Evolutionary conservation across 176 grass and related monocot genomes (phyloP).

Genomic region (Triticum urartu): DNA sequence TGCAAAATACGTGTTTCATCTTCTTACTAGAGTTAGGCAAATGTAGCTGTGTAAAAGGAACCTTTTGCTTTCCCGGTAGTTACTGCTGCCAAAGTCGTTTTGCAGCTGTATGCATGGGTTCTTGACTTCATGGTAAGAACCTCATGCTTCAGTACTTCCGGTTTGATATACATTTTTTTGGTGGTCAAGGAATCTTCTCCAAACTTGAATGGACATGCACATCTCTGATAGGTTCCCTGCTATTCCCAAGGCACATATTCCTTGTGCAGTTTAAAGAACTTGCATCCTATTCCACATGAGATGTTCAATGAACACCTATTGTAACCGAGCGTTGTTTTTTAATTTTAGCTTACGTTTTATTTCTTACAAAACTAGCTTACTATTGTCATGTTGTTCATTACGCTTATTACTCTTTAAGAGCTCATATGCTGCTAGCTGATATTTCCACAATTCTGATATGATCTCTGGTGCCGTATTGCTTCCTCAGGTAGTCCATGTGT

Average conservation of each 20-base stretch:
- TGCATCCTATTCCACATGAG: slow-evolving; percentile 15
- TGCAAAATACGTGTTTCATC: neutral
- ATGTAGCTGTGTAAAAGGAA: neutral
- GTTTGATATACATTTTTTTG: neutral
- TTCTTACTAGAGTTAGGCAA: neutral
- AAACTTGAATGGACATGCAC: slow-evolving; percentile 2
- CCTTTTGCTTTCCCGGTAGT: neutral
- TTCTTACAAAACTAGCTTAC: neutral
- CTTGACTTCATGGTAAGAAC: slow-evolving; percentile 1
- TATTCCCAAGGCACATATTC: neutral
- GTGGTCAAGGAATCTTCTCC: neutral
- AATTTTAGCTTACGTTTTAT: neutral
- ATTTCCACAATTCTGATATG: slow-evolving; percentile 28
- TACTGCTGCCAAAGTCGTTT: slow-evolving; percentile 1
- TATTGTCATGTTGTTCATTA: neutral
- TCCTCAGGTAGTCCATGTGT: slow-evolving; percentile 79
- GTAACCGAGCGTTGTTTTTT: slow-evolving; percentile 7
- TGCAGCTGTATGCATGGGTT: slow-evolving; percentile 6
- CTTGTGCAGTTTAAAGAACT: neutral
- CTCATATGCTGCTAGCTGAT: neutral
- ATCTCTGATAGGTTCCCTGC: slow-evolving; percentile 3
- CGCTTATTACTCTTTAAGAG: neutral
- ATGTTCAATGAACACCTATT: neutral
- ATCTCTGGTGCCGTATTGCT: slow-evolving; percentile 14
- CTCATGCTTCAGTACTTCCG: neutral